Base-by-base conservation (phyloP, 1,139 yeast species). In the Geotrichum macrosporum region DNA sequence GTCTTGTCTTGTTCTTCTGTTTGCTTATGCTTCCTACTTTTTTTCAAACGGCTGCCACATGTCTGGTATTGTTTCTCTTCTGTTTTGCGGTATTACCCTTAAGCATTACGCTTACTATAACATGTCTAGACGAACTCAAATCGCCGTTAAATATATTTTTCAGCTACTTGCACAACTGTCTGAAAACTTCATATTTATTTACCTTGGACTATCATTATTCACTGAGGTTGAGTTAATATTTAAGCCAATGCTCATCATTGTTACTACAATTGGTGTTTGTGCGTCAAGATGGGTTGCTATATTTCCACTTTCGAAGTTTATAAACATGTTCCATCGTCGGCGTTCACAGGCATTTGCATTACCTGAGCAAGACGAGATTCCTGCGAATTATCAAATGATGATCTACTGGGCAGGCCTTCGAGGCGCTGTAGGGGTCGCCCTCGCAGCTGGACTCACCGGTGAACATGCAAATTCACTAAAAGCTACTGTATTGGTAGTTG, bases 341-440 rank as follows among this genome's bases (percentile, higher is more conserved):
- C 75, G 81, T 55, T 68, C 70, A 12, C 41, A 50, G 22, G 50
- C 66, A 4, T 54, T 45, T 37, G 20, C 47, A 35, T 26, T 70
- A 30, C 63, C 76, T 4, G 68, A 73, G n/a, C 83, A 85, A 1
- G 96, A 89, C 58, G 97, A 89, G 67, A 87, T 92, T 52, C 92
- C 95, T 21, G 92, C 86, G 58, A 86, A 85, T 51, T 92, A 92
- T 65, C 98, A 92, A 68, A 87, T 88, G 87, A 92, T 92, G 98
- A 86, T 92, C 41, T 92, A 92, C 66, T 92, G 98, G 98, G 98
- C 98, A 1, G 98, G 98, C 4, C 73, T 92, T 50, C 75, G 98
- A 62, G 98, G 98, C 51, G 98, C 98, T 1, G 98, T 92, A 26
- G 98, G 98, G 55, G 98, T 92, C 2, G 98, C 98, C 0, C 75